These are phyloP conservation scores for Leccinellum luteum DNA, from an alignment of 768 basidiomycete species.

Conservation along the genomic window DNA sequence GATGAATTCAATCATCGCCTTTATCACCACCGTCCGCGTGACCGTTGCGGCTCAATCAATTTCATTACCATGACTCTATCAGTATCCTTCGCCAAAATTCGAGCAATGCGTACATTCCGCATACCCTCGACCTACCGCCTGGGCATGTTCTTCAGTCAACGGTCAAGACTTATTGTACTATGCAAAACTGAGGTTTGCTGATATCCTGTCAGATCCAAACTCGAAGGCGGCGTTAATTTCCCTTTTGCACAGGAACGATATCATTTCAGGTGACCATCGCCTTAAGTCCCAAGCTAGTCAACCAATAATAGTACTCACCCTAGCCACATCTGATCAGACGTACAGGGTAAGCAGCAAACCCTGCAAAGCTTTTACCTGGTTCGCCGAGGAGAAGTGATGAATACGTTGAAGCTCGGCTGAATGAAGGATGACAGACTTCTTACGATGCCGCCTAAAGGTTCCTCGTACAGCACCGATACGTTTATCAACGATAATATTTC, in stretches of 20 bases:
- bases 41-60: constrained; percentile 17
- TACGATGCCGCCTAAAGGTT: too few relatives aligned
- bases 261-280: constrained; percentile 30
- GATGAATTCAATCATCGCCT: neutral
- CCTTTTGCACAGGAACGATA: constrained; percentile 30
- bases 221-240: constrained; percentile 12
- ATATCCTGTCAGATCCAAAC: constrained; percentile 31
- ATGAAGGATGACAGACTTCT: constrained; percentile 7
- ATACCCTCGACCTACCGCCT: constrained; percentile 27
- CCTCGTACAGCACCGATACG: constrained; percentile 31
- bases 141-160: constrained; percentile 18
- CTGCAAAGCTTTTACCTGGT: too few relatives aligned
- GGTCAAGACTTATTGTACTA: neutral
- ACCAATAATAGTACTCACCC: neutral
- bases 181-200: neutral
- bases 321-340: too few relatives aligned
- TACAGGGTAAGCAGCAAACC: too few relatives aligned
- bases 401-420: neutral
- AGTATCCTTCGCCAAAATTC: constrained; percentile 21
- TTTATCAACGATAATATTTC: constrained; percentile 17
- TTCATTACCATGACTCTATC: constrained; percentile 18
- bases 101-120: constrained; percentile 29
- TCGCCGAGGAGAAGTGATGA: neutral
- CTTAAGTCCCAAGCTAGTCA: constrained; percentile 14
- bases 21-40: constrained; percentile 16